Evolutionary conservation across 495 filamentous ascomycete genomes (phyloP).

Genomic region (Apiosordaria backusii): DNA sequence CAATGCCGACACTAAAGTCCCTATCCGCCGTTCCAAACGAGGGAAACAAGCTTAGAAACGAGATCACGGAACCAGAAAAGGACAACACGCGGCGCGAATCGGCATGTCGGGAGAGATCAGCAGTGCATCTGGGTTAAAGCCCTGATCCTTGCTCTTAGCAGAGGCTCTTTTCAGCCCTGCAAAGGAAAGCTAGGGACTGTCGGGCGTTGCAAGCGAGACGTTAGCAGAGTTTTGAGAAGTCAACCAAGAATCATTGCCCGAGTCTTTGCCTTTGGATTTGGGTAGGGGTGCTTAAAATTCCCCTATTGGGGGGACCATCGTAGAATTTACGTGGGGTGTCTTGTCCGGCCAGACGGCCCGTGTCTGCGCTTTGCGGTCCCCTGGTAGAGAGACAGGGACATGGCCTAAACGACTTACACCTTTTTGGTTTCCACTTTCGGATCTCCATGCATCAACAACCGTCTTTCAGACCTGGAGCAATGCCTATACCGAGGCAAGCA

Average conservation of each 20-base stretch:
- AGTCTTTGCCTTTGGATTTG: not conserved
- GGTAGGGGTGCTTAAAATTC: slow-evolving; percentile 16
- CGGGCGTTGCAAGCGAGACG: slow-evolving; percentile 14
- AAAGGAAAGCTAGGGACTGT: slow-evolving; percentile 1
- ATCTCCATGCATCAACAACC: not conserved
- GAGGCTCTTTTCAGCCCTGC: slow-evolving; percentile 28
- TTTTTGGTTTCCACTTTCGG: slow-evolving; percentile 13
- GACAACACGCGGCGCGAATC: slow-evolving; percentile 10
- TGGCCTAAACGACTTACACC: slow-evolving; percentile 11
- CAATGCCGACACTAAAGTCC: slow-evolving; percentile 17
- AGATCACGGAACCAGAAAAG: slow-evolving; percentile 11
- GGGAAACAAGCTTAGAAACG: slow-evolving; percentile 24
- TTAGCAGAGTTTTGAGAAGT: slow-evolving; percentile 11
- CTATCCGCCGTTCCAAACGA: slow-evolving; percentile 33
- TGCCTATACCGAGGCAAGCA: slow-evolving; percentile 10
- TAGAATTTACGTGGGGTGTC: slow-evolving; percentile 22
- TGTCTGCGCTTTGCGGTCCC: slow-evolving; percentile 18
- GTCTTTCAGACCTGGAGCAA: not conserved
- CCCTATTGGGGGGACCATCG: slow-evolving; percentile 30
- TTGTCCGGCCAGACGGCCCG: slow-evolving; percentile 28
- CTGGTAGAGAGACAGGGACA: slow-evolving; percentile 10
- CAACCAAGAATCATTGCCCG: slow-evolving; percentile 18
- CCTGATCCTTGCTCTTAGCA: not conserved
- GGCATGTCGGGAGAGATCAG: slow-evolving; percentile 20
- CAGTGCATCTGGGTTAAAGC: slow-evolving; percentile 14